Evolutionary conservation across 192 early-diverging fungal genomes (phyloP).

Genomic region (Entomortierella chlamydospora): DNA sequence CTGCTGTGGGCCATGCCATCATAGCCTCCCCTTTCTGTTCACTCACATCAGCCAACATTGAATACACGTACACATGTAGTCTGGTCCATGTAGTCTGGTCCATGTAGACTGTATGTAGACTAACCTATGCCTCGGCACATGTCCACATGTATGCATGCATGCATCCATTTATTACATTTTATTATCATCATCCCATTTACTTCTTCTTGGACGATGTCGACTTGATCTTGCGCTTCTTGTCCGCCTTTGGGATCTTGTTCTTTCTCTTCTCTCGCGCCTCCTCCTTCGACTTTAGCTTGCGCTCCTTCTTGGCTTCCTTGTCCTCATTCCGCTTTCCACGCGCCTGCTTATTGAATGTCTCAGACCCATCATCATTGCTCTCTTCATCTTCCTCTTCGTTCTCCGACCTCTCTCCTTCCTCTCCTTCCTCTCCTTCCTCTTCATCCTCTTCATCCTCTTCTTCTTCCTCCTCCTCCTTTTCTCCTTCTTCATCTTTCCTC

Average conservation of each 20-base stretch:
- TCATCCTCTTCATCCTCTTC: background rate
- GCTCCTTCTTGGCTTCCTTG: constrained; percentile 90
- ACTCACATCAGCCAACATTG: too few relatives aligned
- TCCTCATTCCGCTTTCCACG: constrained; percentile 85
- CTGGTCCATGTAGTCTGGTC: too few relatives aligned
- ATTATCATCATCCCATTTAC: background rate
- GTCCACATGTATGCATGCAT: too few relatives aligned
- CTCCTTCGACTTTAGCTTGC: constrained; percentile 90
- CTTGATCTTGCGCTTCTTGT: constrained; percentile 91
- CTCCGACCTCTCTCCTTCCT: constrained; percentile 39
- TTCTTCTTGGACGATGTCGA: constrained; percentile 15
- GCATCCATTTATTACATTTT: constrained; percentile 1
- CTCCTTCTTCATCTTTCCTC: too few relatives aligned
- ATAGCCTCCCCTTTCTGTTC: too few relatives aligned
- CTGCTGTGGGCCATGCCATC: too few relatives aligned
- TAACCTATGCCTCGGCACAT: too few relatives aligned
- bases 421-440: background rate
- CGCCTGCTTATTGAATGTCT: constrained; percentile 52
- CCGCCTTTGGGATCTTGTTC: constrained; percentile 93
- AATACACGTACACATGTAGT: too few relatives aligned
- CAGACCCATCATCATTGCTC: constrained; percentile 55
- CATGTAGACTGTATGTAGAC: too few relatives aligned
- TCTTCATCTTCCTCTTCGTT: constrained; percentile 56
- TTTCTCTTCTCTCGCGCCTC: constrained; percentile 92
- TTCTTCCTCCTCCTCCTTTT: too few relatives aligned